These are phyloP conservation scores for Purpureocillium lavendulum DNA, from an alignment of 2,329 filamentous ascomycete genomes.

Conservation along the genomic window DNA sequence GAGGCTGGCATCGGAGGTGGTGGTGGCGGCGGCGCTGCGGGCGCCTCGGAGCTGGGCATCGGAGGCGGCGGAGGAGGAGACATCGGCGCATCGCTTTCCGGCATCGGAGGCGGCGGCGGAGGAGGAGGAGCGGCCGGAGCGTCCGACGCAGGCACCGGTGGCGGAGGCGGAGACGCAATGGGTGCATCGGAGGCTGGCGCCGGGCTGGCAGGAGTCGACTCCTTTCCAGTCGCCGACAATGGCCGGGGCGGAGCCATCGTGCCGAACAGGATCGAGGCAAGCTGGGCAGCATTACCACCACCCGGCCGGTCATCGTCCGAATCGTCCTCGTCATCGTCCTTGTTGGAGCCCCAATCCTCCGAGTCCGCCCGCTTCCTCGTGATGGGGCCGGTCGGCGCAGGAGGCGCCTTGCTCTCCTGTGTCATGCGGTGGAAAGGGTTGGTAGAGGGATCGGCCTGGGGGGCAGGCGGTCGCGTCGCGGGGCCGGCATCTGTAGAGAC, in stretches of 20 bases:
- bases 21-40: slow-evolving; percentile 19
- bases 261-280: slow-evolving; percentile 91
- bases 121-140: slow-evolving; percentile 22
- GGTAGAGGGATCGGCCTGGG: slow-evolving; percentile 58
- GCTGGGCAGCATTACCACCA: slow-evolving; percentile 77
- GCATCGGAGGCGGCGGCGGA: slow-evolving; percentile 20
- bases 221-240: slow-evolving; percentile 72
- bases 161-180: slow-evolving; percentile 28
- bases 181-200: slow-evolving; percentile 30
- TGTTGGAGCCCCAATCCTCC: slow-evolving; percentile 75
- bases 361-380: slow-evolving; percentile 51
- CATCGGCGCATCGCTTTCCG: slow-evolving; percentile 14
- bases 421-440: slow-evolving; percentile 93
- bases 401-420: slow-evolving; percentile 46
- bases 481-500: slow-evolving; percentile 33
- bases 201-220: slow-evolving; percentile 35
- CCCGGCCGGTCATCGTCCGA: slow-evolving; percentile 74
- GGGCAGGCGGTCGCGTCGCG: slow-evolving; percentile 24
- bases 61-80: slow-evolving; percentile 16
- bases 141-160: slow-evolving; percentile 14
- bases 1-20: slow-evolving; percentile 24
- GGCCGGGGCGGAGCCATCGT: slow-evolving; percentile 93
- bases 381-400: slow-evolving; percentile 38
- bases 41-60: slow-evolving; percentile 15
- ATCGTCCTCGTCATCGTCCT: slow-evolving; percentile 50